phyloP scores from a whole-genome alignment of 495 filamentous ascomycete species.

The Gamarada debralockiae region DNA sequence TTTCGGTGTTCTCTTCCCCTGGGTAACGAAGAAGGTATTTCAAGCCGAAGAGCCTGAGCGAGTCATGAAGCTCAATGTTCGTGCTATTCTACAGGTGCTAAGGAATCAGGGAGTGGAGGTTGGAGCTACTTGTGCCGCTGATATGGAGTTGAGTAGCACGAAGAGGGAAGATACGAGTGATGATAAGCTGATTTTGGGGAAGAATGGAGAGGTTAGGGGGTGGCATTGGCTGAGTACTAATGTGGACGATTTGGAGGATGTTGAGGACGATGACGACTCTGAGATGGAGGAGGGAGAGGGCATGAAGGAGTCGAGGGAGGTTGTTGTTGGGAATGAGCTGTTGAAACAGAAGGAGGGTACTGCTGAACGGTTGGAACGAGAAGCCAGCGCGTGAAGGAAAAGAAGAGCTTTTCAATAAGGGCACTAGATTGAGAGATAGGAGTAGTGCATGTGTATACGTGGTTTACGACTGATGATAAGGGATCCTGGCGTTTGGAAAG shows the following conservation, averaged over 20 bases:
- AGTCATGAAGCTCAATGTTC: constrained; percentile 56
- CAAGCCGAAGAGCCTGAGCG: constrained; percentile 58
- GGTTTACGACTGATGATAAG: too few relatives aligned
- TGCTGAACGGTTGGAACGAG: background rate
- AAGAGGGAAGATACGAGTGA: constrained; percentile 1
- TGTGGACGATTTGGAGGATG: constrained; percentile 11
- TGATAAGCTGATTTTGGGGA: constrained; percentile 16
- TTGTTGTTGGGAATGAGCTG: constrained; percentile 12
- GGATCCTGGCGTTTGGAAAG: too few relatives aligned
- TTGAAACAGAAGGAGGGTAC: constrained; percentile 6
- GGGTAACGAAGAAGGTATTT: constrained; percentile 54
- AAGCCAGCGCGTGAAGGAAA: too few relatives aligned
- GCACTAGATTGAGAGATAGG: too few relatives aligned
- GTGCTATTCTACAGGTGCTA: constrained; percentile 60
- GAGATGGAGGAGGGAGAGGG: constrained; percentile 3
- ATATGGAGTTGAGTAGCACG: constrained; percentile 34
- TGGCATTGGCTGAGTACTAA: constrained; percentile 21
- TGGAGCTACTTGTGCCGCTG: constrained; percentile 41
- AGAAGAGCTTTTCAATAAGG: too few relatives aligned
- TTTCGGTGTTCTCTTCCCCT: constrained; percentile 75
- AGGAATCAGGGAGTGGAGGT: constrained; percentile 47
- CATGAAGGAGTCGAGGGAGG: constrained; percentile 8
- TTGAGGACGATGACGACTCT: constrained; percentile 1
- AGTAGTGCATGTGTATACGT: too few relatives aligned
- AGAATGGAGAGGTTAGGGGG: constrained; percentile 5